A percentile compares a stretch with the other conserved stretches of the same genome.
Evolutionary conservation across 257 asterid genomes (phyloP).

Genomic region (Nicotiana knightiana): DNA sequence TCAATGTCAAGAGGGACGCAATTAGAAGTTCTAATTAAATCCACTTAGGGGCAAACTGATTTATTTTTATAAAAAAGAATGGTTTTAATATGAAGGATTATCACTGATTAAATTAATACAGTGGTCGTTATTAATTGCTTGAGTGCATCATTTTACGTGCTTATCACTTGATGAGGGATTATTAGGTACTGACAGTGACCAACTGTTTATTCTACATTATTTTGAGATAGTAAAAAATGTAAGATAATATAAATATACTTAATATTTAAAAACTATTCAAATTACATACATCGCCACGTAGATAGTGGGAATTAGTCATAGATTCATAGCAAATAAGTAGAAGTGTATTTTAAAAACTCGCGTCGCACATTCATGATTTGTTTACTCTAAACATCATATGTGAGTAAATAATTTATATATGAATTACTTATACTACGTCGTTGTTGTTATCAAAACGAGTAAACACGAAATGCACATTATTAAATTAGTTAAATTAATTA

Average conservation of each 20-base stretch:
- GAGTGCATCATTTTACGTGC: slow-evolving; percentile 2
- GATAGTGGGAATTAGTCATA: background rate
- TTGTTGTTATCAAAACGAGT: background rate
- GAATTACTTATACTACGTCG: background rate
- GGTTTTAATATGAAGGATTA: slow-evolving; percentile 1
- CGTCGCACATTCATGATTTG: background rate
- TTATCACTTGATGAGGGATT: slow-evolving; percentile 2
- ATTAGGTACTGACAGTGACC: slow-evolving; percentile 1
- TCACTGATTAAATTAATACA: background rate
- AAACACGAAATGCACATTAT: no score
- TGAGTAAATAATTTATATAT: background rate
- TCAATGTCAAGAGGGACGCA: background rate
- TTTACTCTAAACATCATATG: background rate
- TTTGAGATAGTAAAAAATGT: background rate
- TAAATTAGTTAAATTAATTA: no score
- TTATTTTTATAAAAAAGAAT: background rate
- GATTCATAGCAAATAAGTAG: no score
- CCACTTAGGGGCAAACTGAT: background rate
- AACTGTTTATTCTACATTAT: background rate
- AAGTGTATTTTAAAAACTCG: background rate
- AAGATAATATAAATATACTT: background rate
- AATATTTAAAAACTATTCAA: background rate
- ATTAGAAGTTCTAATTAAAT: background rate
- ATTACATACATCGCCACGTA: background rate
- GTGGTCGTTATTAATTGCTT: background rate